Conservation (phyloP, 2,329 filamentous ascomycete genomes). For the Botryotinia globosa region DNA sequence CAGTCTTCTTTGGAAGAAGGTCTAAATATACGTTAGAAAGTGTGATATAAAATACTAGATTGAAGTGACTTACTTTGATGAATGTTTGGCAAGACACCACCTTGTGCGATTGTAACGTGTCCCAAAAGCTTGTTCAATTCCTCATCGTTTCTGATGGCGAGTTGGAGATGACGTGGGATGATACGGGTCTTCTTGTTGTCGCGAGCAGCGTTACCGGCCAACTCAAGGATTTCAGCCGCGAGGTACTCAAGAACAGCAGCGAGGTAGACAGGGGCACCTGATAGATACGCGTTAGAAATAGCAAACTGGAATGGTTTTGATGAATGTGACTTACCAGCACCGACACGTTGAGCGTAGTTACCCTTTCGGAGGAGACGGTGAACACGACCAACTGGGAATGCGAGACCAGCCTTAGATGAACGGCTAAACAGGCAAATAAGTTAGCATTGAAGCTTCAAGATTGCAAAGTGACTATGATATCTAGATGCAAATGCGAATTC, state of each 20-base stretch:
- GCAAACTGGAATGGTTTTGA: conserved; percentile 15
- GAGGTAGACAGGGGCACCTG: conserved; percentile 88
- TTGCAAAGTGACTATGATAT: neutral
- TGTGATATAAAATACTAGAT: neutral
- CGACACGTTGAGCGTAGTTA: conserved; percentile 99
- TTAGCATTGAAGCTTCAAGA: conserved; percentile 42
- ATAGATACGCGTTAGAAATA: conserved; percentile 31
- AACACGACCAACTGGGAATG: conserved; percentile 98
- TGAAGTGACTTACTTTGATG: conserved; percentile 75
- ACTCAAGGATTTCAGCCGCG: conserved; percentile 96
- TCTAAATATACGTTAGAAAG: conserved; percentile 54
- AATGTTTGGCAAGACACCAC: conserved; percentile 95
- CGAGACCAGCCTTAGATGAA: conserved; percentile 98
- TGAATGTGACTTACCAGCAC: conserved; percentile 65
- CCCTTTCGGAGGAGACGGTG: conserved; percentile 98
- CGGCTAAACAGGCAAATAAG: conserved; percentile 56
- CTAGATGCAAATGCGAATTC: conserved; percentile 26
- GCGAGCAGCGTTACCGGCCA: conserved; percentile 96
- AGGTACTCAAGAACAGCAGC: conserved; percentile 98
- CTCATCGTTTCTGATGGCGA: conserved; percentile 99
- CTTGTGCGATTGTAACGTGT: conserved; percentile 94
- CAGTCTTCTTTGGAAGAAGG: conserved; percentile 98
- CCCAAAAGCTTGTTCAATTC: conserved; percentile 98
- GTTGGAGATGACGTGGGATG: conserved; percentile 97
- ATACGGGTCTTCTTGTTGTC: conserved; percentile 99